Evolutionary conservation across 768 basidiomycete genomes (phyloP), one percentile per base, ranked within the genome.

Genomic region (Mycena capillaripes): DNA sequence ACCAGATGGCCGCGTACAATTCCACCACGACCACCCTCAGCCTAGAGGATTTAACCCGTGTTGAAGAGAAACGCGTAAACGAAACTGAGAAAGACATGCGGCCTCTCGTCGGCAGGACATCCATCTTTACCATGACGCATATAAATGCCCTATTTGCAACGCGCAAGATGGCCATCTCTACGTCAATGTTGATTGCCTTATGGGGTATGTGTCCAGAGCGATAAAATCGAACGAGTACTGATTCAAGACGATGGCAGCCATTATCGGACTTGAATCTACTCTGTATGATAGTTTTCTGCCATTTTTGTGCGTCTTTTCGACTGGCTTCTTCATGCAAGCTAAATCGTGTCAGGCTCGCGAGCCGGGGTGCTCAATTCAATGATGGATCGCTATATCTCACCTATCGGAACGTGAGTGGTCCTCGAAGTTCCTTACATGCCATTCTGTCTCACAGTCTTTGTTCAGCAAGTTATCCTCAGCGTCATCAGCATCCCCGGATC

Each of bases 231-330:
- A 38, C 16, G 2, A n/a, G n/a, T n/a, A n/a, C n/a, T n/a, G 11
- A 38, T 16, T 38, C 11, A 11, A 16, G 27, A 14, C 17, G n/a
- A n/a, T n/a, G n/a, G n/a, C 42, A 44, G 16, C 42, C 16, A 83
- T 95, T 48, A 95, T 95, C 70, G 94, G 94, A 8, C 86, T 95
- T 19, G 93, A 93, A 2, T 94, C 91, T 74, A 92, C 93, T 19
- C 80, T 95, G 36, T 73, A 72, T 63, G 72, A 72, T 23, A 66
- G 52, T 36, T 79, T 79, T 52, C 66, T 78, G 21, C 76, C 78
- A 2, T 78, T 66, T 62, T 52, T 78, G 70, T 76, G 27, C 0
- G 72, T 62, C 9, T n/a, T 42, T 17, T 42, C 4, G 2, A 34
- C n/a, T 14, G 10, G 23, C n/a, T 29, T 4, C 25, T 48, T 25